Conservation (phyloP, 371 early-diverging fungal species). For the Zancudomyces culisetae region DNA sequence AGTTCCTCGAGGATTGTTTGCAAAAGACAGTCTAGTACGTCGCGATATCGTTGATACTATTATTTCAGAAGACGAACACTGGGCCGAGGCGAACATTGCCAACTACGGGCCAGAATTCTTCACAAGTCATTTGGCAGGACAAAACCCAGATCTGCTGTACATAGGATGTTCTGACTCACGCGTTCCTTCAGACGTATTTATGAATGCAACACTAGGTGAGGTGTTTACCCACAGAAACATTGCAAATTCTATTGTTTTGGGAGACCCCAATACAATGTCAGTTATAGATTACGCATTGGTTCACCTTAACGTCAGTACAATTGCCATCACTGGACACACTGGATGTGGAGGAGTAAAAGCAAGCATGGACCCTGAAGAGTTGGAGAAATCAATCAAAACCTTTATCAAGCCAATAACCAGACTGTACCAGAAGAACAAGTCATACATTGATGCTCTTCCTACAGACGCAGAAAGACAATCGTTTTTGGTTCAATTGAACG, state of each 20-base stretch:
- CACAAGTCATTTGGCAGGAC: constrained; percentile 36
- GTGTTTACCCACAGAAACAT: constrained; percentile 92
- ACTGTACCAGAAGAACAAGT: constrained; percentile 34
- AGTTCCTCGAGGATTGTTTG: too few relatives aligned
- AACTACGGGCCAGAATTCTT: constrained; percentile 36
- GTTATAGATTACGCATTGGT: constrained; percentile 87
- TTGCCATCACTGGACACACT: constrained; percentile 85
- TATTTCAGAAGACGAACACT: constrained; percentile 28
- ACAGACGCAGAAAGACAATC: constrained; percentile 51
- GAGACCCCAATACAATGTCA: constrained; percentile 62
- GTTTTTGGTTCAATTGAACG: constrained; percentile 55
- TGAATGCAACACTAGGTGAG: constrained; percentile 40
- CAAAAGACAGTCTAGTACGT: too few relatives aligned
- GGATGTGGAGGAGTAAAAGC: constrained; percentile 73
- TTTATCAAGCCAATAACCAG: constrained; percentile 67
- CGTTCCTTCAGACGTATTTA: constrained; percentile 43
- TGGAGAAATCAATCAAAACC: constrained; percentile 67
- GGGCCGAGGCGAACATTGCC: constrained; percentile 28
- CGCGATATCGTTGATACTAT: not conserved
- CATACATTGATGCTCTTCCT: constrained; percentile 52
- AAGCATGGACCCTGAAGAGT: constrained; percentile 35
- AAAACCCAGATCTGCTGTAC: constrained; percentile 79
- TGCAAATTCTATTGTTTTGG: constrained; percentile 66
- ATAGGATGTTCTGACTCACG: constrained; percentile 89
- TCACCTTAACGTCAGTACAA: constrained; percentile 70